phyloP scores from a whole-genome alignment of 177 flowering plant species.

The Vitis hybrid region DNA sequence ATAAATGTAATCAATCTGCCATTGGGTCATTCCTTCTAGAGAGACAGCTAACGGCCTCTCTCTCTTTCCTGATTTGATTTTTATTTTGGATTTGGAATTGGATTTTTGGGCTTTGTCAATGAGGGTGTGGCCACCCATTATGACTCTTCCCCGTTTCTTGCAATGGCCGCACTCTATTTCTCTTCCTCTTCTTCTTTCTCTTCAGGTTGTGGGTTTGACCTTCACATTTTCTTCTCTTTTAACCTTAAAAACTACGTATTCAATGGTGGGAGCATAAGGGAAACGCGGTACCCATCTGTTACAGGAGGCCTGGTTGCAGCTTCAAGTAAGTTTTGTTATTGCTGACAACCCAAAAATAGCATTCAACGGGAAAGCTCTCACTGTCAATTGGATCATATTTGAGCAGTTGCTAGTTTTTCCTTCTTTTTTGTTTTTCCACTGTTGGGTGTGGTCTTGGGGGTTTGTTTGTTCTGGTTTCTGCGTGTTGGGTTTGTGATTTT shows the following conservation, averaged over 20 bases:
- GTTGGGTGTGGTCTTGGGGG: not conserved
- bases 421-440: not conserved
- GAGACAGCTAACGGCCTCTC: too few species aligned
- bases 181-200: not conserved
- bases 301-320: not conserved
- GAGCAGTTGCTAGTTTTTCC: not conserved
- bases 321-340: not conserved
- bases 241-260: not conserved
- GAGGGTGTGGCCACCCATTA: slow-evolving; percentile 23
- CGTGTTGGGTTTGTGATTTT: not conserved
- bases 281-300: not conserved
- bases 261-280: not conserved
- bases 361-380: not conserved
- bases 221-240: not conserved
- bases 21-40: too few species aligned
- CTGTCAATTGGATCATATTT: too few species aligned
- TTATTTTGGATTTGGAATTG: not conserved
- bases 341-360: not conserved
- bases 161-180: slow-evolving; percentile 12
- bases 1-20: too few species aligned
- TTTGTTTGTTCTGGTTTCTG: not conserved
- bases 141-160: slow-evolving; percentile 26
- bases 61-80: not conserved
- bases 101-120: not conserved
- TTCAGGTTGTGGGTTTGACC: slow-evolving; percentile 15